A percentile compares a stretch with the other conserved stretches of the same genome.
These are phyloP conservation scores for Mortierella sp. DNA, from an alignment of 371 early-diverging fungal species.

Conservation along the genomic window DNA sequence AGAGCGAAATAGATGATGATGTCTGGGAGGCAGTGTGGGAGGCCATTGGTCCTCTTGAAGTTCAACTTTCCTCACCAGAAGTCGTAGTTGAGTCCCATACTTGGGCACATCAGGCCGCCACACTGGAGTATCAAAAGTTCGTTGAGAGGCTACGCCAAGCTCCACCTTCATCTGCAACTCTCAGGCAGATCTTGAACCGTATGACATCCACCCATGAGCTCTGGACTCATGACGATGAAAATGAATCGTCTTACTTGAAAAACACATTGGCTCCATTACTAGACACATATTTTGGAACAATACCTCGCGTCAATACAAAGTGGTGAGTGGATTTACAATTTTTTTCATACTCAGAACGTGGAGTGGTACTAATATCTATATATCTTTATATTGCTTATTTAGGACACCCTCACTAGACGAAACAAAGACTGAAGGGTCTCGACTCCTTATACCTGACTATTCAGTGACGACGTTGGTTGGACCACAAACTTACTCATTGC, in stretches of 20 bases:
- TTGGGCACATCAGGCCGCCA: constrained; percentile 4
- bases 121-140: neutral
- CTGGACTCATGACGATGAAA: constrained; percentile 3
- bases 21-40: constrained; percentile 12
- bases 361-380: too few species aligned
- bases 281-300: constrained; percentile 5
- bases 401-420: constrained; percentile 6
- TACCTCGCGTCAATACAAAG: neutral
- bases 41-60: neutral
- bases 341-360: too few species aligned
- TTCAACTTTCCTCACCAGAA: neutral
- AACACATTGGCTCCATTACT: constrained; percentile 8
- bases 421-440: neutral
- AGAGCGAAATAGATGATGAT: constrained; percentile 16
- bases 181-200: neutral
- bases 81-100: constrained; percentile 1
- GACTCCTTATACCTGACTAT: constrained; percentile 8
- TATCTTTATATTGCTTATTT: neutral
- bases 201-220: constrained; percentile 5
- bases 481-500: neutral
- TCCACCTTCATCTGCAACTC: neutral
- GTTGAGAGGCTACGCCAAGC: constrained; percentile 9
- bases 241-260: constrained; percentile 19
- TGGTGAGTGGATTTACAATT: too few species aligned
- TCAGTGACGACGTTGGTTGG: constrained; percentile 2